A percentile compares a stretch with the other conserved stretches of the same genome.
Evolutionary conservation across 768 basidiomycete species (phyloP).

Genomic region (Tylopilus plumbeoviolaceoides): DNA sequence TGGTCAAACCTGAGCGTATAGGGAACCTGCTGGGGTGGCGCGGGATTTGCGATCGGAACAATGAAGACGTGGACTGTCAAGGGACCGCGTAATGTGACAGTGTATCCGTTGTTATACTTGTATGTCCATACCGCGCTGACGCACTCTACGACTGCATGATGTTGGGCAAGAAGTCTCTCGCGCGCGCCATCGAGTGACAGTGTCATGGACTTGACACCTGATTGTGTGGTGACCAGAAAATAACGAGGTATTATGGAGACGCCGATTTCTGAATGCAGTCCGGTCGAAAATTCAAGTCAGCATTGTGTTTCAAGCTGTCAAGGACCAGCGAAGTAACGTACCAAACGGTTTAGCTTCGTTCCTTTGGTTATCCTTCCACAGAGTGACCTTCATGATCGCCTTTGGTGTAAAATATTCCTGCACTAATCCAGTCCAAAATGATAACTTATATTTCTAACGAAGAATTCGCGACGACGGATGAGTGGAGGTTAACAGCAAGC

Average conservation of each 20-base stretch:
- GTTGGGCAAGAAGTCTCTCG: conserved; percentile 54
- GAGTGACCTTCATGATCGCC: conserved; percentile 71
- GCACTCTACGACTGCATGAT: conserved; percentile 60
- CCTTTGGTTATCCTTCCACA: conserved; percentile 84
- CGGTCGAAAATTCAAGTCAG: conserved; percentile 9
- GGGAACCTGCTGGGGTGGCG: conserved; percentile 18
- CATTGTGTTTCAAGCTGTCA: conserved; percentile 2
- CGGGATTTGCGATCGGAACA: conserved; percentile 22
- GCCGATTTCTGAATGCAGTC: conserved; percentile 58
- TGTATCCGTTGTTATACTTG: conserved; percentile 75
- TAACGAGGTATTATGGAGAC: conserved; percentile 78
- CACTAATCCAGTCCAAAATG: conserved; percentile 65
- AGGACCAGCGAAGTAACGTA: conserved; percentile 34
- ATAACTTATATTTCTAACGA: conserved; percentile 54
- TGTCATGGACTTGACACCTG: conserved; percentile 81
- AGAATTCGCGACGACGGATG: conserved; percentile 1
- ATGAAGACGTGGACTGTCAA: conserved; percentile 59
- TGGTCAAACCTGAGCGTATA: conserved; percentile 62
- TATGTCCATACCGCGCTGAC: conserved; percentile 76
- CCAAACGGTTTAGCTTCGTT: conserved; percentile 83
- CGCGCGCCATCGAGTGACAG: conserved; percentile 75
- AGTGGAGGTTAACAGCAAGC: background rate
- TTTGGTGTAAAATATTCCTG: conserved; percentile 67
- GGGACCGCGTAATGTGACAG: conserved; percentile 71
- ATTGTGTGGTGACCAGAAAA: conserved; percentile 79